Base-by-base conservation (phyloP, 2,329 filamentous ascomycete species). In the Orbilia ellipsospora region DNA sequence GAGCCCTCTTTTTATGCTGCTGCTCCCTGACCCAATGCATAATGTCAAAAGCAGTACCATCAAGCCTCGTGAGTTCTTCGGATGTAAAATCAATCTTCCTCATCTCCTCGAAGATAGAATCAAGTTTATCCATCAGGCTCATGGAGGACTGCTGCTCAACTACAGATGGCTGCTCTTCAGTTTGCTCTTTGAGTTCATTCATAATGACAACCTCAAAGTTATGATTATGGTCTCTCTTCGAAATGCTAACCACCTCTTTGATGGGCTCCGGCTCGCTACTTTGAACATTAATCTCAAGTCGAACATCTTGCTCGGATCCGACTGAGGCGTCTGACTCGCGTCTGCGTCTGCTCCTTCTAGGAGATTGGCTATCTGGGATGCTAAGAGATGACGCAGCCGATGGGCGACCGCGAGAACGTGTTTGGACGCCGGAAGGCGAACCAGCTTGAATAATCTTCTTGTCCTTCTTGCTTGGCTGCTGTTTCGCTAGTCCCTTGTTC, bases 1-100 rank as follows among this genome's bases (percentile, higher is more conserved):
- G 23, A 26, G 62, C 26, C n/a, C 52, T 54, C 18, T 45, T 56
- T 48, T 70, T 50, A 2, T 57, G 57, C 18, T 67, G 70, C 16
- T 68, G 59, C 31, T 74, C 62, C 26, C 70, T 74, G 16, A 74
- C 70, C 70, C 70, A 74, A 42, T 68, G 59, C 70, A 74, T 74
- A 23, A 74, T 74, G 40, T 74, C 54, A 44, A 74, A 74, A 18
- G 70, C 70, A 4, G 57, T 54, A 4, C 51, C 63, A 45, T 74
- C 70, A 13, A 74, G 45, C 13, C 18, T 56, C 2, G 51, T 52
- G n/a, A 74, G 64, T 16, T 74, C 70, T 12, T 54, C 63, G 5
- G 63, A 40, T 15, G 63, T 63, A 60, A 74, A 74, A 7, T 68
- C 52, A 28, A 57, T 26, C 1, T 15, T 31, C 26, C 60, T 74